Conservation (phyloP, 352 stramenopile species). For the Pythium aphanidermatum region DNA sequence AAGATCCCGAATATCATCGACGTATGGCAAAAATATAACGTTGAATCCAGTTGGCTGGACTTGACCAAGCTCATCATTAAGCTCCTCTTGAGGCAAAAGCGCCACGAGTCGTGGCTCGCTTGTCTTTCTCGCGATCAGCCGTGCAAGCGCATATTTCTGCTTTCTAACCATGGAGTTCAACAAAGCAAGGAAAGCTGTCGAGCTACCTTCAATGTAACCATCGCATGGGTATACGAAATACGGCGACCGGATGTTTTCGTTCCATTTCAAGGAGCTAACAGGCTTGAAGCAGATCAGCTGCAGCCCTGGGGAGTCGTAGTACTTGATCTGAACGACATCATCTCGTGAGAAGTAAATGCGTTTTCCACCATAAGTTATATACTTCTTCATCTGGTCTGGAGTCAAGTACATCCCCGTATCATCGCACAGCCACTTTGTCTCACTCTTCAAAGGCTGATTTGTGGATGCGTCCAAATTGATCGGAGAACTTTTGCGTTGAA, state of each 20-base stretch:
- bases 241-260: constrained; percentile 60
- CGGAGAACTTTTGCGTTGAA: constrained; percentile 54
- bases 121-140: constrained; percentile 66
- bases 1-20: constrained; percentile 78
- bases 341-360: constrained; percentile 79
- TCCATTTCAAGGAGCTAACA: constrained; percentile 44
- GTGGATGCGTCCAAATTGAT: constrained; percentile 62
- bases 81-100: constrained; percentile 71
- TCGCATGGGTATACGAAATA: constrained; percentile 85
- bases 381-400: constrained; percentile 71
- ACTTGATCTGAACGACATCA: constrained; percentile 74
- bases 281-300: constrained; percentile 82
- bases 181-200: constrained; percentile 61
- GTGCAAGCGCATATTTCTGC: constrained; percentile 57
- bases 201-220: constrained; percentile 70
- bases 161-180: constrained; percentile 60
- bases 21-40: constrained; percentile 71
- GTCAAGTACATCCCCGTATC: constrained; percentile 69
- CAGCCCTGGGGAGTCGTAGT: constrained; percentile 64
- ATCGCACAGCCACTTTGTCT: constrained; percentile 84
- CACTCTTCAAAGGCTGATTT: constrained; percentile 67
- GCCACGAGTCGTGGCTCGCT: constrained; percentile 72
- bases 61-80: constrained; percentile 68
- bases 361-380: constrained; percentile 65
- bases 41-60: constrained; percentile 73